phyloP scores from a whole-genome alignment of 1,139 yeast genomes.

The Candida dubliniensis region DNA sequence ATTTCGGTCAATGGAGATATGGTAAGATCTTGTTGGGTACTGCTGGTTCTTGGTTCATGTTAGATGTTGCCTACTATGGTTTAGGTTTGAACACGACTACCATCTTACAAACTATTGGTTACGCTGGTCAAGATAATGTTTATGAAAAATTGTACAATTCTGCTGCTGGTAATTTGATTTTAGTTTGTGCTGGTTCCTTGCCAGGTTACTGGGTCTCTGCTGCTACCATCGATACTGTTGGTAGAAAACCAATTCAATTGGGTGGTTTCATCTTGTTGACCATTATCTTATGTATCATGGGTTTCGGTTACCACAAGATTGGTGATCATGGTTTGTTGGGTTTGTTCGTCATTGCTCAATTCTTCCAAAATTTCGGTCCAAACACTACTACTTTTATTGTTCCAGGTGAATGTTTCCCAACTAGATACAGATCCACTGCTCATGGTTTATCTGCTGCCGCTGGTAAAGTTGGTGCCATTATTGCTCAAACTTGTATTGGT shows the following conservation, averaged over 20 bases:
- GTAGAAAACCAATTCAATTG: conserved; percentile 80
- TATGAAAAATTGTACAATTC: conserved; percentile 67
- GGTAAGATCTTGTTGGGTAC: conserved; percentile 87
- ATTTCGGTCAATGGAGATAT: conserved; percentile 87
- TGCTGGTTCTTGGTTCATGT: conserved; percentile 94
- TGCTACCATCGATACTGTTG: conserved; percentile 73
- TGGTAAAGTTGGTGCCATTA: conserved; percentile 96
- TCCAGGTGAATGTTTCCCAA: conserved; percentile 97
- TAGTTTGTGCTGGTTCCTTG: conserved; percentile 87
- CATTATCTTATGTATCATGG: conserved; percentile 65
- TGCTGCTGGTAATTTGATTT: conserved; percentile 85
- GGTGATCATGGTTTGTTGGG: conserved; percentile 64
- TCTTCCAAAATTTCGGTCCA: conserved; percentile 91
- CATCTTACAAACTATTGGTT: conserved; percentile 83
- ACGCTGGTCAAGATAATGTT: conserved; percentile 66
- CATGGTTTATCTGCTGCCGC: conserved; percentile 96
- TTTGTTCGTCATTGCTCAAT: conserved; percentile 73
- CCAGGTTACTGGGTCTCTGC: conserved; percentile 89
- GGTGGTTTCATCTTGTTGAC: conserved; percentile 73
- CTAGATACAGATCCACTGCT: conserved; percentile 96
- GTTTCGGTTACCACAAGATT: conserved; percentile 74
- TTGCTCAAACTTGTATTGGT: conserved; percentile 91
- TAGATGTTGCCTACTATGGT: conserved; percentile 96
- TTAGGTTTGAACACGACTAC: conserved; percentile 76
- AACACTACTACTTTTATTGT: conserved; percentile 92